Conservation (phyloP, 2,329 filamentous ascomycete genomes). For the Aspergillus sp. region DNA sequence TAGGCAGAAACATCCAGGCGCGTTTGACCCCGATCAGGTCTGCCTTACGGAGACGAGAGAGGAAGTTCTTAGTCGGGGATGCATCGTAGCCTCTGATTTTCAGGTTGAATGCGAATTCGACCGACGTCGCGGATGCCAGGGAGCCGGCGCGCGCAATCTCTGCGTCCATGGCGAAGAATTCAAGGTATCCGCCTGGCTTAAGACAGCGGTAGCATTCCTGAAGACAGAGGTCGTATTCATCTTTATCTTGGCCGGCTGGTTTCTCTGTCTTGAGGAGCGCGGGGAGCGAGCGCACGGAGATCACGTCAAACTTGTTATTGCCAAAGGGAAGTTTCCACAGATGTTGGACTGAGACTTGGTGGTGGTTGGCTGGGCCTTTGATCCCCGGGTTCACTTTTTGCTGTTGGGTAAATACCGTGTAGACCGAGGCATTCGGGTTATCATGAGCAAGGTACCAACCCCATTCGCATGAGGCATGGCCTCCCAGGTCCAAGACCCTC, state of each 20-base stretch:
- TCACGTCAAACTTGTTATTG: slow-evolving; percentile 77
- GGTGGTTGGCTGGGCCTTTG: slow-evolving; percentile 79
- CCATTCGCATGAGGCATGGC: slow-evolving; percentile 82
- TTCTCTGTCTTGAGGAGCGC: slow-evolving; percentile 63
- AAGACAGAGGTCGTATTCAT: slow-evolving; percentile 84
- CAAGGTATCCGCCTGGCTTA: slow-evolving; percentile 86
- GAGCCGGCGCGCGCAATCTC: slow-evolving; percentile 81
- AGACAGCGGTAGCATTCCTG: slow-evolving; percentile 81
- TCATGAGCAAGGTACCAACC: slow-evolving; percentile 86
- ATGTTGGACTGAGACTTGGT: slow-evolving; percentile 66
- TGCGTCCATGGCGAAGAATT: slow-evolving; percentile 83
- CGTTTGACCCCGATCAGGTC: slow-evolving; percentile 76
- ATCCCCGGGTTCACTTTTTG: slow-evolving; percentile 67
- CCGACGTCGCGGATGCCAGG: slow-evolving; percentile 69
- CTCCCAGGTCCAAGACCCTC: slow-evolving; percentile 77
- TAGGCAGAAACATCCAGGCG: slow-evolving; percentile 81
- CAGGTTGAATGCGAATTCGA: slow-evolving; percentile 87
- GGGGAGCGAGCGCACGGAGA: slow-evolving; percentile 82
- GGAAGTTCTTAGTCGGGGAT: slow-evolving; percentile 69
- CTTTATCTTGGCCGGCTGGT: slow-evolving; percentile 58
- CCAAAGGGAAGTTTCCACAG: slow-evolving; percentile 78
- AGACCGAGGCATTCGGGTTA: slow-evolving; percentile 76
- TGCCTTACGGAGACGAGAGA: slow-evolving; percentile 62
- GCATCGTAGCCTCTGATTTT: slow-evolving; percentile 87
- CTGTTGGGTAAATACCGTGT: slow-evolving; percentile 73